Base-by-base conservation (phyloP, 495 filamentous ascomycete species). In the Neurospora pannonica region DNA sequence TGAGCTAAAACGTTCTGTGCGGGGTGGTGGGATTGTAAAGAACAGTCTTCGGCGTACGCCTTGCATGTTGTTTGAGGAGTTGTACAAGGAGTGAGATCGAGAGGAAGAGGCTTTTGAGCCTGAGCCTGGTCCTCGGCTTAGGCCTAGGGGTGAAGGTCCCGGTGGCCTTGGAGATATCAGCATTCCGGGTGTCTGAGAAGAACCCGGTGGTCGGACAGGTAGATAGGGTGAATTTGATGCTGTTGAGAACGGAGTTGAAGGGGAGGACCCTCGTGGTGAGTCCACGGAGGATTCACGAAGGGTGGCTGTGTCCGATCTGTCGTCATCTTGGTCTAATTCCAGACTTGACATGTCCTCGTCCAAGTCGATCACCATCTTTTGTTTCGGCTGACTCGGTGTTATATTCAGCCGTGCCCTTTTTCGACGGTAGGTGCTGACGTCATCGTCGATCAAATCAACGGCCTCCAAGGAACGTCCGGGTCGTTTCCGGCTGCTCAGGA, bases 381-480 rank as follows among this genome's bases (percentile, higher is more conserved):
- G 46, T 10, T 24, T 54, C 2, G n/a, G n/a, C n/a, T n/a, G n/a
- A n/a, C n/a, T n/a, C n/a, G n/a, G n/a, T n/a, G n/a, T n/a, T n/a
- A n/a, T n/a, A n/a, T n/a, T n/a, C n/a, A n/a, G 46, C 39, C 46
- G 46, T 5, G 46, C n/a, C 46, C 46, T 54, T 54, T 54, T 46
- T 5, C 19, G 7, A 6, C 2, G 4, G 19, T n/a, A 46, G 6
- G 3, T 46, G 42, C 4, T 46, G n/a, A 9, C 37, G 19, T 69
- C 48, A 3, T 62, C 7, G 13, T 69, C 36, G 13, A 73, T 40
- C 2, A 34, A 34, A 1, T 72, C 71, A 1, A 43, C 17, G n/a
- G 31, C 28, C 17, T 34, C 9, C n/a, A n/a, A n/a, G n/a, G 0
- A 11, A n/a, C 17, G 0, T 0, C 13, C 40, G 36, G n/a, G n/a